Evolutionary conservation across 2,329 filamentous ascomycete species (phyloP).

Genomic region (Phoma sp.): DNA sequence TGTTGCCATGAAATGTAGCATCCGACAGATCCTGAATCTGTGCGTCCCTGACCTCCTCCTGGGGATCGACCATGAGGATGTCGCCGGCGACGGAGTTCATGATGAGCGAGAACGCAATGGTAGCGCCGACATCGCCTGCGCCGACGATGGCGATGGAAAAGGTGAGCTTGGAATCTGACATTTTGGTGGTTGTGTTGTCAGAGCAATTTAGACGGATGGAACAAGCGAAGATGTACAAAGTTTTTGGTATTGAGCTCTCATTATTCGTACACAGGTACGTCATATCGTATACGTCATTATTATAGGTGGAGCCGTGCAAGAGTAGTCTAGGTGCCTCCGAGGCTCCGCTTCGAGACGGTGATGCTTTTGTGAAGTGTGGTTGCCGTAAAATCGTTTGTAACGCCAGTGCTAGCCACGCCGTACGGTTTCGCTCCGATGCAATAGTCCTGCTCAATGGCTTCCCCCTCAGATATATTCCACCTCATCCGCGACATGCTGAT

Average conservation of each 20-base stretch:
- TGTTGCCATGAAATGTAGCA: slow-evolving; percentile 28
- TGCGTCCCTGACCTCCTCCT: slow-evolving; percentile 30
- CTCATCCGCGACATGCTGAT: not conserved
- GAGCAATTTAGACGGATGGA: too few relatives aligned
- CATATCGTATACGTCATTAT: slow-evolving; percentile 18
- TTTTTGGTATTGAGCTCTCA: not conserved
- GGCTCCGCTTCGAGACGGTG: not conserved
- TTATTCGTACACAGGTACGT: slow-evolving; percentile 13
- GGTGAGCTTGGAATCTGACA: slow-evolving; percentile 26
- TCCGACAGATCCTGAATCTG: slow-evolving; percentile 29
- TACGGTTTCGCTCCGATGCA: not conserved
- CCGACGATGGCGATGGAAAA: slow-evolving; percentile 32
- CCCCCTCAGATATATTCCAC: not conserved
- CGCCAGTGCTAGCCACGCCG: not conserved
- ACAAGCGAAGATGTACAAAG: too few relatives aligned
- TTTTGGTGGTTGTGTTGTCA: not conserved
- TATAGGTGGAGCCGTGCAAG: slow-evolving; percentile 8
- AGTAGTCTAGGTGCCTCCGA: not conserved
- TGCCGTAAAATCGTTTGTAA: not conserved
- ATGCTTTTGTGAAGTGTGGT: not conserved
- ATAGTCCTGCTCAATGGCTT: not conserved
- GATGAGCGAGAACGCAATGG: slow-evolving; percentile 34
- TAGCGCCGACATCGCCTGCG: slow-evolving; percentile 33
- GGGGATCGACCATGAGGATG: slow-evolving; percentile 30
- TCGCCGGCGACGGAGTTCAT: slow-evolving; percentile 29